Base-by-base conservation (phyloP, 345 rosid species). In the Arabidopsis arenosa region DNA sequence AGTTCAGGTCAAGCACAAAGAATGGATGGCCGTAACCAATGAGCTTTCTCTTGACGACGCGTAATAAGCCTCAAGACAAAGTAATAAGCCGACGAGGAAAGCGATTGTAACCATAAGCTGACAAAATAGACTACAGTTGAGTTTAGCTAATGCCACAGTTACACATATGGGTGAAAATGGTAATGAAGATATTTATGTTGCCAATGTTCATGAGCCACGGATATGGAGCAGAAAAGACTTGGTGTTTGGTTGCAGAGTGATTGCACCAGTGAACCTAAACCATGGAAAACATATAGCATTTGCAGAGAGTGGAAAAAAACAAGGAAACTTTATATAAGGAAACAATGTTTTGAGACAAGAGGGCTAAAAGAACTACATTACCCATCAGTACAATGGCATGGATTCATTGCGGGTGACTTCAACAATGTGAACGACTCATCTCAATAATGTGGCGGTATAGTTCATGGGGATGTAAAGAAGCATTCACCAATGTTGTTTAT, bases 21-120 rank as follows among this genome's bases (percentile, higher is more conserved):
- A 58, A 40, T 53, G 54, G 54, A 75, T 68, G 68, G 74, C 63
- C 62, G 60, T 68, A 32, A 52, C 69, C 63, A 59, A 68, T 52
- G 35, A 2, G 56, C 21, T 60, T 32, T 41, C 55, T 75, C n/a
- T 17, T 41, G 32, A 51, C n/a, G 62, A 75, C 37, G 47, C 63
- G 56, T 75, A 51, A 58, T 49, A 15, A 52, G 26, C 14, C 66
- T 30, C 67, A 39, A 58, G 79, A 67, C 68, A 67, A 65, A 56
- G 67, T 58, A 48, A 60, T 59, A 59, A 18, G 63, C 74, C 79
- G 53, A 75, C 47, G 40, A 60, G 35, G 55, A 60, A 68, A 68
- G n/a, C 37, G 9, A 61, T 10, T 68, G 43, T 28, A 60, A 32
- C 74, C 69, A 68, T 52, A 68, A 68, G 63, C 48, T 14, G 69